Percentiles rank a stretch among this genome's conserved stretches.
Conservation (phyloP, 768 basidiomycete genomes). For the Peribolospora baueri region DNA sequence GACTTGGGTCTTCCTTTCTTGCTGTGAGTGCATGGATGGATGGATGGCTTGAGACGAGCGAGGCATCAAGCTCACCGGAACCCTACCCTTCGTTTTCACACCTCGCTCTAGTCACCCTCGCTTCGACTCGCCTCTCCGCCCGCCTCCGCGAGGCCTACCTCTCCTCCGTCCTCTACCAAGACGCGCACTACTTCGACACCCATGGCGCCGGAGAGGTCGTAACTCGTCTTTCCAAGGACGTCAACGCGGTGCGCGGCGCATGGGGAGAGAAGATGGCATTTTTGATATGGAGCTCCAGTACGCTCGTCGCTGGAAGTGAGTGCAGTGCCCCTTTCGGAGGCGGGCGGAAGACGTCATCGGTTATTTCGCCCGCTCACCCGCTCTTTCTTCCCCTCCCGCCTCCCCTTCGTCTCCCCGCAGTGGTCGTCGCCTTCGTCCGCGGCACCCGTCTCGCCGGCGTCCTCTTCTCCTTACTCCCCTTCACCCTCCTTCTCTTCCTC, state of each 20-base stretch:
- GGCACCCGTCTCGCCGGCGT: neutral
- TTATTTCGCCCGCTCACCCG: neutral
- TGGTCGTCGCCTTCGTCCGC: conserved; percentile 2
- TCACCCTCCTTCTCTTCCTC: too few species aligned
- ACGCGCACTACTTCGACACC: too few species aligned
- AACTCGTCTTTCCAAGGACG: too few species aligned
- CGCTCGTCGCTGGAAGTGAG: neutral
- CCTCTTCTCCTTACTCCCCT: too few species aligned
- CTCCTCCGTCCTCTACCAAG: neutral
- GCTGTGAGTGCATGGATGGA: too few species aligned
- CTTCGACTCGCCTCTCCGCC: neutral
- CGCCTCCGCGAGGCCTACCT: conserved; percentile 3
- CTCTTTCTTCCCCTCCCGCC: neutral
- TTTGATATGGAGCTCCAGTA: conserved; percentile 2
- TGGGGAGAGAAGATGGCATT: too few species aligned
- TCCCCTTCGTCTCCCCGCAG: neutral
- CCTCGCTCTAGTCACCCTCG: neutral
- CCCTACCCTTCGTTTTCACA: neutral
- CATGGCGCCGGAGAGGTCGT: too few species aligned
- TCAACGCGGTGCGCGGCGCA: too few species aligned
- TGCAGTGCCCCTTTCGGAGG: neutral
- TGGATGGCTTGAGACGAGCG: too few species aligned
- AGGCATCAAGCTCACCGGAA: neutral
- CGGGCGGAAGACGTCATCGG: too few species aligned
- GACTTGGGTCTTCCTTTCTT: too few species aligned